Base-by-base conservation (phyloP, 805 yeast species). In the Cyberlindnera sargentensis region DNA sequence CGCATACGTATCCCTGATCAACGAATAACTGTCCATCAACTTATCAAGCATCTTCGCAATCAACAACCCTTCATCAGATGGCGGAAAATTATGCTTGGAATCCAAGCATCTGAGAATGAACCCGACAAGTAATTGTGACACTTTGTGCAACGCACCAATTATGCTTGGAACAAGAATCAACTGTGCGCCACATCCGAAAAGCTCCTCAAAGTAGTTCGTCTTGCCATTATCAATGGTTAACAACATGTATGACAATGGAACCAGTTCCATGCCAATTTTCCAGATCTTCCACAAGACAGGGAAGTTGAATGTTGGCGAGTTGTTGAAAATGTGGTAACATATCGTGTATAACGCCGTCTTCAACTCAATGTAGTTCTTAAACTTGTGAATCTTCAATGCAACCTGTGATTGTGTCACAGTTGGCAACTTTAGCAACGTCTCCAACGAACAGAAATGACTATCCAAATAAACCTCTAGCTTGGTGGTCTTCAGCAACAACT, bases 391-490 rank as follows among this genome's bases (percentile, higher is more conserved):
- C 43, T 63, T 63, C 10, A 33, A 44, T 35, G 58, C 48, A 1
- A 52, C 39, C 9, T 56, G 56, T 4, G 40, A 44, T 4, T 50
- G 37, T 2, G 48, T 49, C 5, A 30, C 39, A 20, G 45, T 49
- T 24, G 60, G 55, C 31, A 50, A 46, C 9, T 56, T 52, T 5
- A 65, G 47, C 31, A 72, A 48, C 7, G 55, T 38, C 8, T 52
- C 55, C 23, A 56, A 42, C 15, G 64, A 44, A 3, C 48, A 71
- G 4, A 39, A 37, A 8, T 56, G 52, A 9, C 50, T 51, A 10
- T 42, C 47, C 6, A 75, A 32, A 30, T 55, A 56, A 1, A 41
- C 39, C 46, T 76, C 79, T 24, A 78, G 55, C 4, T 59, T 61
- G 8, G 59, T 49, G 1, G 76, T 36, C 20, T 58, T 50, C 2